Evolutionary conservation across 805 yeast genomes (phyloP), one percentile per base, ranked within the genome.

Genomic region (Millerozyma miso): DNA sequence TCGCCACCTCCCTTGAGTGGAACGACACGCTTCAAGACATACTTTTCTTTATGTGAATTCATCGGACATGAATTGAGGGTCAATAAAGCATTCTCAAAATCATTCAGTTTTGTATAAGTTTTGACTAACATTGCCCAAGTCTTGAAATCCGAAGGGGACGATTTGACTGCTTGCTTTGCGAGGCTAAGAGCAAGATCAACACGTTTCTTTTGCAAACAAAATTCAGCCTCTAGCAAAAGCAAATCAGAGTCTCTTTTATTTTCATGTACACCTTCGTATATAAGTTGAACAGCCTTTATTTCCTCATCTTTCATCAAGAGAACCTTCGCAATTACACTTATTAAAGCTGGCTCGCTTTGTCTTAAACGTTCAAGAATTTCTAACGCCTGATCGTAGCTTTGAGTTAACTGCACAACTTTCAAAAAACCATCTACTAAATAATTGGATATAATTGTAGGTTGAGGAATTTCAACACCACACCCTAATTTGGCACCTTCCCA

Each of bases 61-160:
- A 86, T 84, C 18, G 95, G 95, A 55, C 90, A 84, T 13, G 91
- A 81, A 54, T 86, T 86, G 50, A 86, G 69, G 1, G 89, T 78
- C 43, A 85, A 63, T 41, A 86, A 67, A 1, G 93, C 86, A 51
- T 83, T 77, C 56, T 85, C 90, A 57, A 79, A 78, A 59, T 84
- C 83, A 19, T 80, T 80, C 40, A 78, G 57, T 36, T 74, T 73
- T 33, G 85, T 77, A 59, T 85, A 85, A 1, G 79, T 76, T 51
- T 74, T 73, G 6, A 85, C 85, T 44, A 86, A 61, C 44, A 77
- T 63, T 3, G 83, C 74, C 95, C 95, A 86, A 2, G 88, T 78
- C 50, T 71, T 76, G 59, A 85, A 85, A 52, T 81, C 85, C 4
- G 89, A 82, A 3, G 95, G 95, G 0, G 85, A 73, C 2, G 82